phyloP scores from a whole-genome alignment of 805 yeast species.

The Yamadazyma kitorensis region DNA sequence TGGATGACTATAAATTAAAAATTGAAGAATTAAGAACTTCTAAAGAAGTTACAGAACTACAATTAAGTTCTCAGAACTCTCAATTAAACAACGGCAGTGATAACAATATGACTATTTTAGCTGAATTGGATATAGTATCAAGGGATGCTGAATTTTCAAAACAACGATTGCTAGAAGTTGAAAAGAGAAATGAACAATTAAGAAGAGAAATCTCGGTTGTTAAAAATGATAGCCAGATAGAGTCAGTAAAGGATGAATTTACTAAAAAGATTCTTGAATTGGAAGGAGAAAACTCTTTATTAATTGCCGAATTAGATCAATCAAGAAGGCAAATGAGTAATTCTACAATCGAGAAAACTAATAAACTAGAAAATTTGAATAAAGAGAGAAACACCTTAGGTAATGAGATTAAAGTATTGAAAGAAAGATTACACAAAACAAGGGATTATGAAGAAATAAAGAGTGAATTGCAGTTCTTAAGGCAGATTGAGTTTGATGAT shows the following conservation, averaged over 20 bases:
- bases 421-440: constrained; percentile 47
- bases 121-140: constrained; percentile 63
- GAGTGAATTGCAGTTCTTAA: constrained; percentile 67
- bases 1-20: constrained; percentile 50
- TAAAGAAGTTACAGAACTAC: constrained; percentile 63
- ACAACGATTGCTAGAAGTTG: constrained; percentile 64
- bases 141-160: constrained; percentile 75
- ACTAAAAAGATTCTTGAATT: constrained; percentile 50
- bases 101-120: constrained; percentile 27
- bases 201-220: constrained; percentile 60
- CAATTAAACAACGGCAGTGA: constrained; percentile 34
- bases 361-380: constrained; percentile 35
- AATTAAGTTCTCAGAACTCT: constrained; percentile 46
- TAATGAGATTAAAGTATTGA: constrained; percentile 51
- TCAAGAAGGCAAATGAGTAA: constrained; percentile 31
- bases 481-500: constrained; percentile 71
- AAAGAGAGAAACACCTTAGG: constrained; percentile 47
- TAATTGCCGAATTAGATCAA: constrained; percentile 57
- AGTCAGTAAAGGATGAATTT: constrained; percentile 38
- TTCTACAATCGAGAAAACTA: constrained; percentile 21
- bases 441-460: constrained; percentile 80
- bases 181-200: constrained; percentile 72
- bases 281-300: constrained; percentile 66
- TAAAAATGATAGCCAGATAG: constrained; percentile 44
- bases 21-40: constrained; percentile 63